Evolutionary conservation across 352 stramenopile species (phyloP).

Genomic region (Phytophthora citrophthora): DNA sequence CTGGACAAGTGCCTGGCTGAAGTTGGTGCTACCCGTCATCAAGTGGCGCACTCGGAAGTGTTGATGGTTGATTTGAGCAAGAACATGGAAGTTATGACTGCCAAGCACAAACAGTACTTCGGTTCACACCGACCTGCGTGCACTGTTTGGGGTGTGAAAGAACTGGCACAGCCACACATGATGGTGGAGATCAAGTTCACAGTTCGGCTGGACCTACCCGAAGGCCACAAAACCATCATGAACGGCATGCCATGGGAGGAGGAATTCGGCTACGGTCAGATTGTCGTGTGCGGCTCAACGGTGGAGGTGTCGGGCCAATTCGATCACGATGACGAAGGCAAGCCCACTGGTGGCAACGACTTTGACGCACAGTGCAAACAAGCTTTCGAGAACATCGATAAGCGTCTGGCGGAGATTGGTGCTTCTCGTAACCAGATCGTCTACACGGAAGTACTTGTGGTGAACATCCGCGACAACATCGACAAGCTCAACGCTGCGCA

Average conservation of each 20-base stretch:
- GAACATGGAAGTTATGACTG: constrained; percentile 5
- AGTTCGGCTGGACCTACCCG: background rate
- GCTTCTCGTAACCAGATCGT: constrained; percentile 3
- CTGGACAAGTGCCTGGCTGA: constrained; percentile 8
- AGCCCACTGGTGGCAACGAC: constrained; percentile 2
- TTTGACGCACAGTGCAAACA: constrained; percentile 5
- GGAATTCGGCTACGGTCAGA: constrained; percentile 4
- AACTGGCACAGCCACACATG: background rate
- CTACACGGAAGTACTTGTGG: constrained; percentile 2
- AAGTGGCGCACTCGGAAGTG: constrained; percentile 5
- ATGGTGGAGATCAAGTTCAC: constrained; percentile 8
- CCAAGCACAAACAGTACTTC: constrained; percentile 5
- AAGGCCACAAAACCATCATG: constrained; percentile 8
- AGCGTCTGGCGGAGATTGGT: constrained; percentile 2
- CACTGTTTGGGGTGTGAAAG: constrained; percentile 4
- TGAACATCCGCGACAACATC: constrained; percentile 9
- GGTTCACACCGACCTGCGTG: background rate
- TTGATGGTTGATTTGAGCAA: constrained; percentile 6
- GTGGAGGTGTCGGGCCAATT: constrained; percentile 5
- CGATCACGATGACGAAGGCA: constrained; percentile 3
- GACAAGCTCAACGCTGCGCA: constrained; percentile 1
- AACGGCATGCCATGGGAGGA: constrained; percentile 7
- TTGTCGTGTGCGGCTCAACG: constrained; percentile 5
- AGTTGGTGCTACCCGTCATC: constrained; percentile 1
- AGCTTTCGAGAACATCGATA: constrained; percentile 7